A percentile compares a stretch with the other conserved stretches of the same genome.
Evolutionary conservation across 176 grass and related monocot species (phyloP).

Genomic region (Musa schizocarpa): DNA sequence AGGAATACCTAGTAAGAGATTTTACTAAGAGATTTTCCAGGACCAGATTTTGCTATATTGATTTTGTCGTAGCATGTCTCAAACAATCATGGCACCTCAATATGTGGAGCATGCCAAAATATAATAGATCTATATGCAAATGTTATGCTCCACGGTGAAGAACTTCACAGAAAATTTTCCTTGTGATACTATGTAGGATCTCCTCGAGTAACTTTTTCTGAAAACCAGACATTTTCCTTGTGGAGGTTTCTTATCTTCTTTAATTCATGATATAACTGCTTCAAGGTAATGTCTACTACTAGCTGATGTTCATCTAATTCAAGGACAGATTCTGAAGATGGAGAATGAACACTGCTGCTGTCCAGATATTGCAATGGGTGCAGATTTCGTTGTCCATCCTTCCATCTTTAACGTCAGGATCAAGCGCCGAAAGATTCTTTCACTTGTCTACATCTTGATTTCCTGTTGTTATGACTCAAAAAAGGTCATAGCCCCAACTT

Average conservation of each 20-base stretch:
- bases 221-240: neutral
- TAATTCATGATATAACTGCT: neutral
- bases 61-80: neutral
- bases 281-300: neutral
- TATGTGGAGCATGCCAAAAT: neutral
- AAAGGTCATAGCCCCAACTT: neutral
- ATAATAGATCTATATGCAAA: neutral
- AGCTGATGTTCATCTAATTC: neutral
- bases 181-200: neutral
- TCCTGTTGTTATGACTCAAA: neutral
- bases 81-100: neutral
- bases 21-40: neutral
- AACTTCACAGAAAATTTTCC: too few relatives aligned
- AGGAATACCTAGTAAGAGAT: neutral
- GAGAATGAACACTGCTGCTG: neutral
- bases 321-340: conserved; percentile 12
- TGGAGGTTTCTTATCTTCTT: neutral
- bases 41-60: neutral
- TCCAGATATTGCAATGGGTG: neutral
- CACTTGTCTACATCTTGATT: neutral
- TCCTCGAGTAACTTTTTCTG: neutral
- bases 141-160: too few relatives aligned
- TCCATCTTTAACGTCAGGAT: neutral
- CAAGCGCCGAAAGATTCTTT: too few relatives aligned
- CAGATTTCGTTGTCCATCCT: neutral